These are phyloP conservation scores for Blumeria hordei DNA, from an alignment of 2,329 filamentous ascomycete species.

Conservation along the genomic window DNA sequence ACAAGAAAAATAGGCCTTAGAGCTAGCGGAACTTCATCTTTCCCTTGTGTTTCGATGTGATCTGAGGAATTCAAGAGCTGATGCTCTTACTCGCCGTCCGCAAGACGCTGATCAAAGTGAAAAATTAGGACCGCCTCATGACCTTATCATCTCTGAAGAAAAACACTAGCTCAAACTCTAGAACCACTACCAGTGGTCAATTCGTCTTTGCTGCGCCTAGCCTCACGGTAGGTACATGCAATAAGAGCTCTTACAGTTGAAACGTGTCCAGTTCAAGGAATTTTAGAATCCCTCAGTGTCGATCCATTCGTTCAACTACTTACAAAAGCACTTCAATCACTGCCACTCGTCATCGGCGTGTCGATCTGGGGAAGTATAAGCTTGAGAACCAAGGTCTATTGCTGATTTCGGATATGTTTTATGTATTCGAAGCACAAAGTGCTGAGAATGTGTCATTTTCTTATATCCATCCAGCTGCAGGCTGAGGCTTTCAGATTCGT, in stretches of 20 bases:
- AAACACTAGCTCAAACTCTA: neutral
- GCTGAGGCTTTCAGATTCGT: too few species aligned
- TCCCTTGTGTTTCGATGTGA: neutral
- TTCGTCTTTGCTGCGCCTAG: neutral
- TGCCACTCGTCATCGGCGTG: too few species aligned
- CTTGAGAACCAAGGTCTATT: too few species aligned
- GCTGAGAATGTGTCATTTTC: too few species aligned
- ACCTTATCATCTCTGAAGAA: neutral
- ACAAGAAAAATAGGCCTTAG: neutral
- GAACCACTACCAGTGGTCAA: neutral
- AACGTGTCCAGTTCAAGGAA: neutral
- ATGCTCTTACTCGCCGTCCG: neutral
- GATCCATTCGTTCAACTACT: neutral
- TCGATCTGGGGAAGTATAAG: too few species aligned
- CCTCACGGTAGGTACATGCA: neutral
- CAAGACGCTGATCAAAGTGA: neutral
- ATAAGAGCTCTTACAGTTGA: neutral
- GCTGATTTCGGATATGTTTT: too few species aligned
- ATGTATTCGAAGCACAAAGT: too few species aligned
- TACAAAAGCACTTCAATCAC: neutral
- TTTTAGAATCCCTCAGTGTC: neutral
- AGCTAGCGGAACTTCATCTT: neutral
- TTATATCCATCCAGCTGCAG: too few species aligned
- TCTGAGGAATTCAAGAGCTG: neutral
- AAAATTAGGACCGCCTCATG: neutral